phyloP scores from a whole-genome alignment of 805 yeast genomes.

The Hanseniaspora pseudoguilliermondii region DNA sequence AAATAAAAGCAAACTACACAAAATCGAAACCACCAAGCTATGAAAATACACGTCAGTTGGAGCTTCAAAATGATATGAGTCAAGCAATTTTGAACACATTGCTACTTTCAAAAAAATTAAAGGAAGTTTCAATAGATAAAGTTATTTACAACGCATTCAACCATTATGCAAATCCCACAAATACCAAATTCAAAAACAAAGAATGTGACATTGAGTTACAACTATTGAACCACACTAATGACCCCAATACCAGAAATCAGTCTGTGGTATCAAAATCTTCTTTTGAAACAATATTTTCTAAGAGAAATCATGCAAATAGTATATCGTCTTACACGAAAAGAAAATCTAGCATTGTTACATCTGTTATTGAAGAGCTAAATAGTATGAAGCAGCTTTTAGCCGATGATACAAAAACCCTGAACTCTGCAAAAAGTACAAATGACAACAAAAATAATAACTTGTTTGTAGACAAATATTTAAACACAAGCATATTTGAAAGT shows the following conservation, averaged over 20 bases:
- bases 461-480: neutral
- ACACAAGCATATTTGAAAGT: neutral
- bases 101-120: neutral
- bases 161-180: neutral
- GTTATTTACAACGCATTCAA: conserved; percentile 10
- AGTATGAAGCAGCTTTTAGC: neutral
- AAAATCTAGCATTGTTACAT: conserved; percentile 6
- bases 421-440: neutral
- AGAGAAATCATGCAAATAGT: neutral
- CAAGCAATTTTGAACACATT: conserved; percentile 1
- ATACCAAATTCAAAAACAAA: neutral
- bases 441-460: neutral
- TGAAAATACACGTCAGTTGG: neutral
- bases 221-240: neutral
- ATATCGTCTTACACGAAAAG: neutral
- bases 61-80: neutral
- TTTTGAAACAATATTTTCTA: neutral
- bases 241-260: neutral
- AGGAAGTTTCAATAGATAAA: neutral
- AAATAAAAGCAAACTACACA: neutral
- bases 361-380: conserved; percentile 4
- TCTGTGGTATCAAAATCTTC: neutral
- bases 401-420: neutral
- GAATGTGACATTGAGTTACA: neutral
- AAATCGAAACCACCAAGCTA: neutral